Conservation (phyloP, 2,329 filamentous ascomycete genomes). For the Penicillium expansum region DNA sequence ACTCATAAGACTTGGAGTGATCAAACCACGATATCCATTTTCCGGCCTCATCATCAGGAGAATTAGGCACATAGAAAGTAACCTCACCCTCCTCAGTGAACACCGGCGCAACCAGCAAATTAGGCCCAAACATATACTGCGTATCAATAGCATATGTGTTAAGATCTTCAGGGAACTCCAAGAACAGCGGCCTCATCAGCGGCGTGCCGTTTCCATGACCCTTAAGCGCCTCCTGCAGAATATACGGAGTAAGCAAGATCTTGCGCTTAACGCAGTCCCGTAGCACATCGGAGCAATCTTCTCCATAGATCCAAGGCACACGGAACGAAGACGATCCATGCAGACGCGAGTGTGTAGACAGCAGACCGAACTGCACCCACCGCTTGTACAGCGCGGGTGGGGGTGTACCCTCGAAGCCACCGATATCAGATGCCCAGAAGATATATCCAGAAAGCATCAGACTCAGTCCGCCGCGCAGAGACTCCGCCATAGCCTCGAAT, state of each 20-base stretch:
- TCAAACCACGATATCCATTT: constrained; percentile 50
- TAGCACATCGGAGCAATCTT: constrained; percentile 60
- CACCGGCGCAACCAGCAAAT: constrained; percentile 62
- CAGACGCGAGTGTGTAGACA: constrained; percentile 68
- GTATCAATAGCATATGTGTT: constrained; percentile 66
- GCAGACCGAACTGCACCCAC: constrained; percentile 72
- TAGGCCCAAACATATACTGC: constrained; percentile 70
- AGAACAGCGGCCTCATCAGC: constrained; percentile 62
- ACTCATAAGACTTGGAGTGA: constrained; percentile 42
- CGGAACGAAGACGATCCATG: constrained; percentile 70
- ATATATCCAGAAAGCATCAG: constrained; percentile 64
- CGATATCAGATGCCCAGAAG: constrained; percentile 70
- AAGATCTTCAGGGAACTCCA: constrained; percentile 70
- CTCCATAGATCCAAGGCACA: constrained; percentile 71
- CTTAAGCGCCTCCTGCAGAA: constrained; percentile 53
- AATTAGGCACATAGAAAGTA: constrained; percentile 61
- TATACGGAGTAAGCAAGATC: constrained; percentile 57
- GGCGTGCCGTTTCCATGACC: constrained; percentile 57
- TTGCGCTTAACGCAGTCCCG: constrained; percentile 54
- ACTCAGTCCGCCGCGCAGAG: constrained; percentile 62
- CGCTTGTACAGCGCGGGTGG: constrained; percentile 70
- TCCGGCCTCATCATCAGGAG: constrained; percentile 50
- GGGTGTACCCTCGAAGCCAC: constrained; percentile 68
- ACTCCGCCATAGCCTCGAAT: constrained; percentile 70
- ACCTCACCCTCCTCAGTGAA: constrained; percentile 63